Base-by-base conservation (phyloP, 352 stramenopile genomes). In the Pythium pyrilobum region DNA sequence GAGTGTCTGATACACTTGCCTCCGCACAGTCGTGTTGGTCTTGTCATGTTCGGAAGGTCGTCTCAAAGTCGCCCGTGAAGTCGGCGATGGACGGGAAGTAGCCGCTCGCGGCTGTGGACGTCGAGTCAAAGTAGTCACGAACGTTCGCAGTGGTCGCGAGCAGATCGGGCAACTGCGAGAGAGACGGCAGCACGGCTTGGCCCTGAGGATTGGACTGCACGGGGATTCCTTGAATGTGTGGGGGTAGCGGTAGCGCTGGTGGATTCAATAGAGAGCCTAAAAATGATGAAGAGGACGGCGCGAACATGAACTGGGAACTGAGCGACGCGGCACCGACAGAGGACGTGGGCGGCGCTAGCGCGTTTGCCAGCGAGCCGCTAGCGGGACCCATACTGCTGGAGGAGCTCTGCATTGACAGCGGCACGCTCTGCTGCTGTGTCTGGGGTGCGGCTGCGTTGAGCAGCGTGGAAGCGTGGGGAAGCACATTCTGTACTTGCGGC, bases 101-200 rank as follows among this genome's bases (percentile, higher is more conserved):
- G 51, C 64, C 56, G 36, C 39, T 80, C 3, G 64, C 38, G 10
- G 57, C 66, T 0, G 72, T 64, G 23, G 46, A 72, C 2, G 47
- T 47, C 13, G 74, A 64, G 27, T 82, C 67, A 33, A 90, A 89
- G 1, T 74, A 67, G 46, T 90, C 77, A 33, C 77, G 68, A 27
- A 55, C 80, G 1, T n/a, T 33, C 11, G 36, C 34, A 2, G 43
- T 34, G 3, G 53, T 56, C 13, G 73, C 83, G 11, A 89, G 63
- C 32, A 88, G 85, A n/a, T 87, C 75, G 0, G 77, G 79, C 4
- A 88, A 58, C 10, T 77, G 20, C 41, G 77, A 78, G 20, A 89
- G 75, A 2, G 76, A 77, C 18, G 74, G 79, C 15, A 83, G 50
- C 13, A 55, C 36, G 43, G 62, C 52, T 53, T 58, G 60, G 4